Base-by-base conservation (phyloP, 352 stramenopile species). In the Globisporangium barbulae region DNA sequence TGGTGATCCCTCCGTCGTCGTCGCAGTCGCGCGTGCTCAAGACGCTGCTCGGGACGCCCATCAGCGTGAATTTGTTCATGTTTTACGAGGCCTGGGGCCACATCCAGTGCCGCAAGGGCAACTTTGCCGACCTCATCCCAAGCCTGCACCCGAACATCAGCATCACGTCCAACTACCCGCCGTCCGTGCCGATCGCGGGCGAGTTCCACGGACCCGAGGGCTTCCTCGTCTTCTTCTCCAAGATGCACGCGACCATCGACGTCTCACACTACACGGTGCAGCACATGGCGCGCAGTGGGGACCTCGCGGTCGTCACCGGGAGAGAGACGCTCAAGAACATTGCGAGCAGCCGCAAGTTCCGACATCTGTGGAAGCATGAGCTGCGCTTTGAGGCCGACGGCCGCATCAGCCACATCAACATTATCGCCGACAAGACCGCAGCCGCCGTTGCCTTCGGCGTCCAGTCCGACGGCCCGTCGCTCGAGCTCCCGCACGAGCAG, bases 341-440 rank as follows among this genome's bases (percentile, higher is more conserved):
- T 15, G 48, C 69, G 41, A 94, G 87, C 68, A 75, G 84, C 44
- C 75, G 81, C 37, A 81, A 85, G 50, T 94, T 93, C 70, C 78
- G 84, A 19, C 86, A 94, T 57, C 71, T 91, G 63, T 94, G 84
- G 84, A 90, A 87, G 63, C 86, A 94, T 64, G 84, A 91, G 61
- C 70, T 94, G 31, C 83, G 84, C 5, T 93, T 94, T 55, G 82
- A 89, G 61, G 76, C 77, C 22, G 84, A 93, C 61, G 86, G 86
- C 10, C 81, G 84, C 31, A 85, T 94, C 56, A 91, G 81, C 50
- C 81, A 93, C 63, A 88, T 94, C 68, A 90, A 93, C 65, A 89
- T 94, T 71, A 74, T 93, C 19, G 86, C 76, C n/a, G 86, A 94
- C 68, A 88, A 92, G 61, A 88, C 81, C 9, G 82, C 86, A 5